Percentiles rank a stretch among this genome's conserved stretches.
Conservation (phyloP, 257 asterid genomes). For the Solanum rostratum region DNA sequence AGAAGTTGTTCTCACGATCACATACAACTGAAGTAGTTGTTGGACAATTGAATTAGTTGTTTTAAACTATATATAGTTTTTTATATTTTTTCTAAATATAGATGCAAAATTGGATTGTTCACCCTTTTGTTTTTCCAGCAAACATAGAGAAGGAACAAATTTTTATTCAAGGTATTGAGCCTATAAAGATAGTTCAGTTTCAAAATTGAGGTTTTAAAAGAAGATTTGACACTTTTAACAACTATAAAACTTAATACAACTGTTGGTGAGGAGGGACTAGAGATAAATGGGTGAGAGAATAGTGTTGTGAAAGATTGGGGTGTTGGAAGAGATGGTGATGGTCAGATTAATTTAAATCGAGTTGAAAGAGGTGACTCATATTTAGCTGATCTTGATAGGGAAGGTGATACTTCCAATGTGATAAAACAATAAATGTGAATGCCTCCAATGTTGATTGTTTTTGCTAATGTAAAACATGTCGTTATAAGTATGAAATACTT, state of each 20-base stretch:
- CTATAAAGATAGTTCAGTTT: not conserved
- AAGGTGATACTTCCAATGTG: not conserved
- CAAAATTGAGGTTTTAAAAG: not conserved
- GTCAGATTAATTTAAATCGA: too few relatives aligned
- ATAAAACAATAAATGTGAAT: not conserved
- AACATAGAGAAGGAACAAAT: not conserved
- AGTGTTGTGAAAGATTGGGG: not conserved
- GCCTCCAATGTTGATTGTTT: not conserved
- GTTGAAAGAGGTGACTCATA: not conserved
- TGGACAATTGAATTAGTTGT: not conserved
- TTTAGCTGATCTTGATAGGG: not conserved
- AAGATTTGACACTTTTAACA: not conserved
- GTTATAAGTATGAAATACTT: not conserved
- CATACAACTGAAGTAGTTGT: too few relatives aligned
- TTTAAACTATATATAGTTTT: not conserved
- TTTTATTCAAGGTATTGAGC: not conserved
- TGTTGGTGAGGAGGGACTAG: not conserved
- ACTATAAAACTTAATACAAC: not conserved
- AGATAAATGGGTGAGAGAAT: not conserved
- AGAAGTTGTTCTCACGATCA: not conserved
- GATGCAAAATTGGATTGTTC: not conserved
- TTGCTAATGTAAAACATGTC: not conserved
- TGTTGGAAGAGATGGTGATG: too few relatives aligned
- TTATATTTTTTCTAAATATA: not conserved
- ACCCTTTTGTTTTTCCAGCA: not conserved